phyloP scores from a whole-genome alignment of 2,329 filamentous ascomycete genomes.

The Rhynchosporium secalis region DNA sequence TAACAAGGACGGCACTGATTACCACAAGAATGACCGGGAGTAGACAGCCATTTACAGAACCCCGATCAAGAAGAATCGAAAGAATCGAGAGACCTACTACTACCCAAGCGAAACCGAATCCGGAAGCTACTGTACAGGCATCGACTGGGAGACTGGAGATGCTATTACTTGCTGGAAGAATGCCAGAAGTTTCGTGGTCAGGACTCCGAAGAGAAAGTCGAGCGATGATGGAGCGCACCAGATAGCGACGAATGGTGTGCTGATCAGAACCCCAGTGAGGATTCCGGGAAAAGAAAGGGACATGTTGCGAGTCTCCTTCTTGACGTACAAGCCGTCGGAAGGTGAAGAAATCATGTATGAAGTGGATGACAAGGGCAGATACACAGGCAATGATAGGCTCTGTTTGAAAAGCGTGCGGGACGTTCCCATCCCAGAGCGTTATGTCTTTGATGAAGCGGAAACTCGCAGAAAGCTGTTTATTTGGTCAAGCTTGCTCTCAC shows the following conservation, averaged over 20 bases:
- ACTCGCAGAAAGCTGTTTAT: conserved; percentile 1
- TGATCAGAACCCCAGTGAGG: too few species aligned
- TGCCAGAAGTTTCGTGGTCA: neutral
- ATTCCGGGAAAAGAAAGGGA: too few species aligned
- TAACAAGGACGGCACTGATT: conserved; percentile 8
- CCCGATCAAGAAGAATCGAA: neutral
- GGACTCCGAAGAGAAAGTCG: neutral
- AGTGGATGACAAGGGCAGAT: neutral
- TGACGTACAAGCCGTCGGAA: neutral
- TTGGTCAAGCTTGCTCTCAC: neutral
- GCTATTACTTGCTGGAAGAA: neutral
- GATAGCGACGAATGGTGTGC: too few species aligned
- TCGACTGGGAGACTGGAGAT: neutral
- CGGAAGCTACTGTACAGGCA: neutral
- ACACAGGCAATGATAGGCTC: neutral
- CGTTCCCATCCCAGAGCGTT: neutral
- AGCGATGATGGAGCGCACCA: neutral
- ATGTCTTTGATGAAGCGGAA: neutral
- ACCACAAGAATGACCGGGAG: neutral
- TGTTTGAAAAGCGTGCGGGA: neutral
- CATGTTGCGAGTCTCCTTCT: neutral
- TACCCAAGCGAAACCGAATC: neutral
- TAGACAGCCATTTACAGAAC: neutral
- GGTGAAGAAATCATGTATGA: neutral
- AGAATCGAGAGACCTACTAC: neutral